phyloP scores from a whole-genome alignment of 495 filamentous ascomycete species.

The Penicillium tannophilum region DNA sequence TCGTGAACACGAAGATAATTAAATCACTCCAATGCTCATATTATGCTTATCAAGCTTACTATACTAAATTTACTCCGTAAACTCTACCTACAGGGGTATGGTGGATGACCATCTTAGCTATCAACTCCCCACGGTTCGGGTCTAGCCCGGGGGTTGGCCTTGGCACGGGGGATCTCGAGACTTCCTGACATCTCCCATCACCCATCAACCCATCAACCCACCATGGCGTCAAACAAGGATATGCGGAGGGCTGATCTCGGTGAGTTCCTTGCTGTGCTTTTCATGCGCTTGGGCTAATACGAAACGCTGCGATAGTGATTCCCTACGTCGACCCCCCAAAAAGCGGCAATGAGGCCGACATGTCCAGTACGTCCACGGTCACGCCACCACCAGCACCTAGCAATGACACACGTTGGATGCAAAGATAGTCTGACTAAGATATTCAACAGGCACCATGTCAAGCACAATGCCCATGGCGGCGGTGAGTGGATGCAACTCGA shows the following conservation, averaged over 20 bases:
- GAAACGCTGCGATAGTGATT: constrained; percentile 49
- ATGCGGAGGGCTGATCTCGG: constrained; percentile 84
- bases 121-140: constrained; percentile 3
- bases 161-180: constrained; percentile 18
- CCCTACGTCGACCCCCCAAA: constrained; percentile 63
- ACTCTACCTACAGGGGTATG: too few species aligned
- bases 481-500: constrained; percentile 44
- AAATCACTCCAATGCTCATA: not conserved
- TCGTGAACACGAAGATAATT: not conserved
- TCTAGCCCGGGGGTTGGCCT: constrained; percentile 6
- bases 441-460: constrained; percentile 62
- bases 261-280: constrained; percentile 40
- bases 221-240: constrained; percentile 79
- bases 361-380: constrained; percentile 45
- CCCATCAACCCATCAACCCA: constrained; percentile 13
- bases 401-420: not conserved
- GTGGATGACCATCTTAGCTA: too few species aligned
- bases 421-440: constrained; percentile 12
- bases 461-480: constrained; percentile 92
- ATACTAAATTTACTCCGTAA: too few species aligned
- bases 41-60: too few species aligned
- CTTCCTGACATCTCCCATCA: constrained; percentile 13
- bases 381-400: not conserved
- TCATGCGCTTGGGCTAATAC: constrained; percentile 13
- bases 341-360: constrained; percentile 55